Evolutionary conservation across 306 rosid species (phyloP).

Genomic region (Alnus rubra): DNA sequence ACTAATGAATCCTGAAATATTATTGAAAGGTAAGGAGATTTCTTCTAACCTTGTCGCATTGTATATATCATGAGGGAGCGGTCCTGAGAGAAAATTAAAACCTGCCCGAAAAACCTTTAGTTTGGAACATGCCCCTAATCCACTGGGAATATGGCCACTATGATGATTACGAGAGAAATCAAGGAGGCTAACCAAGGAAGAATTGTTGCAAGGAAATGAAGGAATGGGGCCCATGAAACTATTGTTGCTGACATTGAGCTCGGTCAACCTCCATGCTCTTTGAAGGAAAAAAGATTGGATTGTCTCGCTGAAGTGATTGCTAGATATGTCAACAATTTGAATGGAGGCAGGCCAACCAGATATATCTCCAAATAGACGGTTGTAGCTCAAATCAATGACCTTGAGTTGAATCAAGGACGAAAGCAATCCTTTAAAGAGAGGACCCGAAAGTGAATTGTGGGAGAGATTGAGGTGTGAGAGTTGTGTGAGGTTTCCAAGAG

Average conservation of each 20-base stretch:
- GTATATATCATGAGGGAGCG: too few relatives aligned
- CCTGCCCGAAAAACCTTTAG: too few relatives aligned
- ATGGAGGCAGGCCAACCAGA: background rate
- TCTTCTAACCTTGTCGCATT: too few relatives aligned
- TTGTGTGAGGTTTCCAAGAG: background rate
- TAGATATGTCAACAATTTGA: slow-evolving; percentile 5
- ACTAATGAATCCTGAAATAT: too few relatives aligned
- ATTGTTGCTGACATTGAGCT: background rate
- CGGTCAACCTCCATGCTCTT: background rate
- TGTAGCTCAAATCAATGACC: slow-evolving; percentile 20
- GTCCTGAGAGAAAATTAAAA: too few relatives aligned
- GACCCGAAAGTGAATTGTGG: background rate
- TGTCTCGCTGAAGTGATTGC: background rate
- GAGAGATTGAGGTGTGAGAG: background rate
- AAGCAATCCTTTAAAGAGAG: background rate
- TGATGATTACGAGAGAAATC: too few relatives aligned
- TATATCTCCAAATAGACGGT: slow-evolving; percentile 5
- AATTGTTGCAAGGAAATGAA: background rate
- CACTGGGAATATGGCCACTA: too few relatives aligned
- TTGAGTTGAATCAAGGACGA: background rate
- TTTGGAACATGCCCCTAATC: too few relatives aligned
- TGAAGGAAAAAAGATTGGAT: slow-evolving; percentile 6
- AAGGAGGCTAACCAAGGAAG: background rate
- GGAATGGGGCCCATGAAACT: background rate
- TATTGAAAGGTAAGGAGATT: too few relatives aligned